A percentile compares a stretch with the other conserved stretches of the same genome.
These are phyloP conservation scores for Cyathus striatus DNA, from an alignment of 768 basidiomycete genomes.

Conservation along the genomic window DNA sequence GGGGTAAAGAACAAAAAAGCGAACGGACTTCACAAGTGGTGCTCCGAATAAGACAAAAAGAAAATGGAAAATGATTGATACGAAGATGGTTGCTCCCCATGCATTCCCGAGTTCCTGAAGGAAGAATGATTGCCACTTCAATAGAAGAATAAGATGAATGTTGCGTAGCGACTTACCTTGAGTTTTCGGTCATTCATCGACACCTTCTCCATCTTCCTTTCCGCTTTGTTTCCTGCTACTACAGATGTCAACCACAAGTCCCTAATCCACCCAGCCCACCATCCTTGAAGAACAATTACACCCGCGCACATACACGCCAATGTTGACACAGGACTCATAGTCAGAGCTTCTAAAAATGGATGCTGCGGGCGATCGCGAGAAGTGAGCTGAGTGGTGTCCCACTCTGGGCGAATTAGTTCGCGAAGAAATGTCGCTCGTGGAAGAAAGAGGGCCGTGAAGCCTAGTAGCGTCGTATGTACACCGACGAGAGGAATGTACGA, in stretches of 20 bases:
- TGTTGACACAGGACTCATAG: constrained; percentile 52
- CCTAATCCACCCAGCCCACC: constrained; percentile 71
- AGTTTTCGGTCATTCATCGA: constrained; percentile 30
- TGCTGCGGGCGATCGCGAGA: constrained; percentile 65
- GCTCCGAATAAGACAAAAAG: constrained; percentile 71
- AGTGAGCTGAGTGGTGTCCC: constrained; percentile 25
- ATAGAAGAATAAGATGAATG: neutral
- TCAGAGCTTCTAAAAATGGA: constrained; percentile 63
- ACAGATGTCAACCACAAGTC: constrained; percentile 47
- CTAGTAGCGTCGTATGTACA: constrained; percentile 61
- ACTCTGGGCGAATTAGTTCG: constrained; percentile 23
- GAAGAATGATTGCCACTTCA: constrained; percentile 7
- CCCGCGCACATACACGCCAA: constrained; percentile 55
- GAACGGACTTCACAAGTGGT: constrained; percentile 51
- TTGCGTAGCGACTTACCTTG: constrained; percentile 24
- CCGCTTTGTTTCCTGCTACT: constrained; percentile 33
- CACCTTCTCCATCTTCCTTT: constrained; percentile 37
- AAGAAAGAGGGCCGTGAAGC: constrained; percentile 64
- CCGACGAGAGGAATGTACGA: constrained; percentile 64
- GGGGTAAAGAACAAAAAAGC: constrained; percentile 2
- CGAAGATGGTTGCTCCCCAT: constrained; percentile 43
- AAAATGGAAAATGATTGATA: constrained; percentile 41
- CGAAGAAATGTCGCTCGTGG: constrained; percentile 53
- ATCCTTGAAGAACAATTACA: constrained; percentile 47
- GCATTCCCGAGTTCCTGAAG: constrained; percentile 48